Base-by-base conservation (phyloP, 2,329 filamentous ascomycete species). In the Aspergillus candidus region DNA sequence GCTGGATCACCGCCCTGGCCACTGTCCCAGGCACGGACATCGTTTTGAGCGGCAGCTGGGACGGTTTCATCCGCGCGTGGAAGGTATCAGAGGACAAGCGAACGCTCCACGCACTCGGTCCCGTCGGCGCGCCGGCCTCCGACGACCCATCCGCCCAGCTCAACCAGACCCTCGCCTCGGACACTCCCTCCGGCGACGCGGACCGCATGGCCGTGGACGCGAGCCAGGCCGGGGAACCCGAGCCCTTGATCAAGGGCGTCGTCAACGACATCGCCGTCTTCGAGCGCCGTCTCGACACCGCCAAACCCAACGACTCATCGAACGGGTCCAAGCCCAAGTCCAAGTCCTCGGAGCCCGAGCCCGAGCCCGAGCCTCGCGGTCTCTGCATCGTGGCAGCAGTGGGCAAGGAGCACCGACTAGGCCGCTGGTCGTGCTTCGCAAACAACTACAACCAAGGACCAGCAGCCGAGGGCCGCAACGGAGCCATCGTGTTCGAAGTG, bases 1-100 rank as follows among this genome's bases (percentile, higher is more conserved):
- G 91, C 61, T 94, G 86, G 77, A 93, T 98, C 64, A 98, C 93
- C 1, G 90, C 91, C 5, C 73, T 98, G 35, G 76, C 83, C 38
- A 85, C 88, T 1, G 77, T 98, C 38, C 91, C 93, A 0, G 96
- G 90, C 65, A 91, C 88, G 4, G 89, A 98, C 59, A 73, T 95
- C 40, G 80, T 98, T 44, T 74, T 98, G 40, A 94, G 83, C 53
- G 93, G 91, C 29, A 95, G 88, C 67, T 98, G 91, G 90, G 93
- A 94, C 62, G 93, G 93, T 2, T 82, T 80, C 65, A 76, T 98
- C 46, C 77, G 91, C 39, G 84, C 84, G 4, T 98, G 93, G 93
- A 82, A 78, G 48, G 75, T 98, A 14, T 85, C 82, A 41, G 80
- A 87, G 34, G 91, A 96, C 63, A 93, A 90, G 70, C 80, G 80